Percentiles rank a stretch among this genome's conserved stretches.
Evolutionary conservation across 371 early-diverging fungal genomes (phyloP).

Genomic region (Actinomortierella ambigua): DNA sequence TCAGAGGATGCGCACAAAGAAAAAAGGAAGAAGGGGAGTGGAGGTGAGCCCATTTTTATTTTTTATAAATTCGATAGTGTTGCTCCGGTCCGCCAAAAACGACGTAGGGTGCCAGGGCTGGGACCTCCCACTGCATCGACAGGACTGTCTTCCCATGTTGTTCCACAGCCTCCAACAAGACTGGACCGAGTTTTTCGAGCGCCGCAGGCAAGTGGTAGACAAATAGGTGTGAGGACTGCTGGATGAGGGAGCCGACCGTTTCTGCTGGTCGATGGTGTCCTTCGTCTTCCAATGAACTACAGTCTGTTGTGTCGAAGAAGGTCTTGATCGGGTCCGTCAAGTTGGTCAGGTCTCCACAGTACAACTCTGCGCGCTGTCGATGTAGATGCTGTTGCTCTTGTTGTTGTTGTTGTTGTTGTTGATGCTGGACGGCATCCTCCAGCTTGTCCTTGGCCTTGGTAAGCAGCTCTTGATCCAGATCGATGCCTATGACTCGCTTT

Average conservation of each 20-base stretch:
- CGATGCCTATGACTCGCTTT: slow-evolving; percentile 23
- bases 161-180: slow-evolving; percentile 17
- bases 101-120: slow-evolving; percentile 14
- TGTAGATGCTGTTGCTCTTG: not conserved
- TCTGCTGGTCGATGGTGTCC: not conserved
- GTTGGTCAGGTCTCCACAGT: slow-evolving; percentile 26
- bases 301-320: not conserved
- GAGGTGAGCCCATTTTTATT: no score
- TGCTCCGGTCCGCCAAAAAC: slow-evolving; percentile 9
- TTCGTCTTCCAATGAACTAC: no score
- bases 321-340: slow-evolving; percentile 11
- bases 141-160: slow-evolving; percentile 17
- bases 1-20: no score
- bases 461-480: slow-evolving; percentile 25
- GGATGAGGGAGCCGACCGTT: slow-evolving; percentile 13
- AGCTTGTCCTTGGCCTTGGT: slow-evolving; percentile 6
- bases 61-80: slow-evolving; percentile 20
- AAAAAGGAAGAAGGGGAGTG: no score
- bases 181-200: slow-evolving; percentile 13
- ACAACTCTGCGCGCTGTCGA: slow-evolving; percentile 21
- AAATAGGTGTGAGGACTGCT: slow-evolving; percentile 25
- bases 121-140: slow-evolving; percentile 40
- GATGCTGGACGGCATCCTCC: no score
- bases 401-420: not conserved
- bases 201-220: slow-evolving; percentile 35